A percentile compares a stretch with the other conserved stretches of the same genome.
Conservation (phyloP, 2,329 filamentous ascomycete species). For the Botrytis paeoniae region DNA sequence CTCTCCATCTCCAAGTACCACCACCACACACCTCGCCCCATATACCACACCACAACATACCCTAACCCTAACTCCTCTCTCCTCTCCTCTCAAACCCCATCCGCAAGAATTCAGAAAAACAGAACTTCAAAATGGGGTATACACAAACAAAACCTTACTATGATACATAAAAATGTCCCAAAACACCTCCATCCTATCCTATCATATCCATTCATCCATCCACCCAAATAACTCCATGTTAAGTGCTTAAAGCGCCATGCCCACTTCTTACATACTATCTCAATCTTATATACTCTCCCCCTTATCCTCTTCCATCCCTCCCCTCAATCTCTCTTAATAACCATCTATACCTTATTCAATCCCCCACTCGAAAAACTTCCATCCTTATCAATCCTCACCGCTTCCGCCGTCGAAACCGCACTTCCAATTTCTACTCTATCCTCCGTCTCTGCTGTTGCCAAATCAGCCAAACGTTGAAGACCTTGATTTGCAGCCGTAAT, state of each 20-base stretch:
- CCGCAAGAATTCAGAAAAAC: neutral
- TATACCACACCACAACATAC: neutral
- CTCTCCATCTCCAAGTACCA: neutral
- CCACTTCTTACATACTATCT: neutral
- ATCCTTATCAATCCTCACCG: neutral
- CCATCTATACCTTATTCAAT: neutral
- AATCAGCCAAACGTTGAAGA: slow-evolving; percentile 60
- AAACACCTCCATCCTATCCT: neutral
- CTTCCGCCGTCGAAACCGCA: neutral
- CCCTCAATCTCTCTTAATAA: neutral
- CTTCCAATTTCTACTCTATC: neutral
- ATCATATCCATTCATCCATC: neutral
- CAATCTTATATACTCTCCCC: neutral
- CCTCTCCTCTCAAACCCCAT: neutral
- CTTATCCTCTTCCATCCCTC: neutral
- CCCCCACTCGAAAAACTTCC: neutral
- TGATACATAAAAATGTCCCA: neutral
- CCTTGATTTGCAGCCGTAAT: slow-evolving; percentile 30
- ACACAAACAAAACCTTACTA: neutral
- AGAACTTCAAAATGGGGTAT: slow-evolving; percentile 1
- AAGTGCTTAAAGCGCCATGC: neutral
- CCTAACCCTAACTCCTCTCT: neutral
- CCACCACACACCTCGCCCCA: neutral
- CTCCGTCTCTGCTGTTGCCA: slow-evolving; percentile 34
- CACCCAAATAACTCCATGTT: slow-evolving; percentile 1